Base-by-base conservation (phyloP, 2,329 filamentous ascomycete species). In the Colletotrichum sp. region DNA sequence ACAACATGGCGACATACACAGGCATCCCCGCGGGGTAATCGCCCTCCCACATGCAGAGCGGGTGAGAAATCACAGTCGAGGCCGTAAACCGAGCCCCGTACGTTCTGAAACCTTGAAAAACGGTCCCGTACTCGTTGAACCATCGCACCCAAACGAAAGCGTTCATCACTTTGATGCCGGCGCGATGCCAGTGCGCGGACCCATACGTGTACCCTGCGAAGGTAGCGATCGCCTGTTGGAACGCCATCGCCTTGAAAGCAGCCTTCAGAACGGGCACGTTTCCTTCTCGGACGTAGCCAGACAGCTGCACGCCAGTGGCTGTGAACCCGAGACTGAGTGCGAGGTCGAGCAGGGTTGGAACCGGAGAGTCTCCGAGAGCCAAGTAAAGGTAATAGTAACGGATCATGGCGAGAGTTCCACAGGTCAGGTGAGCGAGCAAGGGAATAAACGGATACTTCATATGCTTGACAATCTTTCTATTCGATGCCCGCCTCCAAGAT, bases 21-120 rank as follows among this genome's bases (percentile, higher is more conserved):
- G 75, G 75, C 30, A 66, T 67, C 72, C 75, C 75, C 71, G 67
- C 71, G 71, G 75, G 75, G 75, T 76, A 67, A 52, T 63, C 75
- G 36, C 62, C 62, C 63, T 76, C 65, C 75, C 75, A 75, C 59
- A 71, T 36, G 24, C 71, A 36, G 16, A 76, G 36, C 59, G 60
- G 66, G 28, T 57, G 71, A 26, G 66, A 36, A 18, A 63, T 28
- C 55, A 67, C 65, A 36, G 62, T 36, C 16, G 36, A 28, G n/a
- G 59, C 60, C 55, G 71, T 66, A 57, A 66, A 75, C 12, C 32
- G 21, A 13, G 64, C 75, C 66, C 60, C 59, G 66, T 63, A 57
- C 21, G 49, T 57, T 21, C n/a, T 30, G 60, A 75, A 71, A 21
- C 75, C 75, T 59, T 73, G 64, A 18, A 73, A 26, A 30, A 28